Conservation (phyloP, 2,329 filamentous ascomycete genomes). For the Colletotrichum theobromicola region DNA sequence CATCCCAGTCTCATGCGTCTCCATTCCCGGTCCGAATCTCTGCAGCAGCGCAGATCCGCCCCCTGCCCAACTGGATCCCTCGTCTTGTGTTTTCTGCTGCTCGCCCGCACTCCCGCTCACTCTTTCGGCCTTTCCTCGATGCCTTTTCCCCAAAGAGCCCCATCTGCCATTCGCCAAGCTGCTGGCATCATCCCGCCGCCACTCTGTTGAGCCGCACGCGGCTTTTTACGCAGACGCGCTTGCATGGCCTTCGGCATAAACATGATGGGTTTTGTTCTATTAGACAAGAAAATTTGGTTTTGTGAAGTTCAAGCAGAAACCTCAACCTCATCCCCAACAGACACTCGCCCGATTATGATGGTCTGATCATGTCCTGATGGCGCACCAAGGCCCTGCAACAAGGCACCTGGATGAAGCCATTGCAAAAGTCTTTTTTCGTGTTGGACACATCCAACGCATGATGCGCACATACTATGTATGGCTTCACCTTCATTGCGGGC, state of each 20-base stretch:
- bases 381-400: background rate
- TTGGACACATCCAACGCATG: background rate
- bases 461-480: background rate
- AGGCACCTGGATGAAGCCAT: background rate
- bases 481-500: background rate
- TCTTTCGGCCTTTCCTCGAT: conserved; percentile 16
- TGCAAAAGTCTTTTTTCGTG: background rate
- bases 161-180: background rate
- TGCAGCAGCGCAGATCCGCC: background rate
- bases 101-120: conserved; percentile 11
- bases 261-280: background rate
- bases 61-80: background rate
- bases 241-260: background rate
- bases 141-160: background rate
- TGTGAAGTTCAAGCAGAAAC: background rate
- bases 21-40: background rate
- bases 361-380: background rate
- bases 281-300: background rate
- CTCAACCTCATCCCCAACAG: background rate
- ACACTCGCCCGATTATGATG: background rate
- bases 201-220: background rate
- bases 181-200: background rate
- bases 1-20: background rate
- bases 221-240: background rate
- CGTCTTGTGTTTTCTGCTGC: background rate